Evolutionary conservation across 805 yeast species (phyloP), one percentile per base, ranked within the genome.

Genomic region (Jamesozyma piceae): DNA sequence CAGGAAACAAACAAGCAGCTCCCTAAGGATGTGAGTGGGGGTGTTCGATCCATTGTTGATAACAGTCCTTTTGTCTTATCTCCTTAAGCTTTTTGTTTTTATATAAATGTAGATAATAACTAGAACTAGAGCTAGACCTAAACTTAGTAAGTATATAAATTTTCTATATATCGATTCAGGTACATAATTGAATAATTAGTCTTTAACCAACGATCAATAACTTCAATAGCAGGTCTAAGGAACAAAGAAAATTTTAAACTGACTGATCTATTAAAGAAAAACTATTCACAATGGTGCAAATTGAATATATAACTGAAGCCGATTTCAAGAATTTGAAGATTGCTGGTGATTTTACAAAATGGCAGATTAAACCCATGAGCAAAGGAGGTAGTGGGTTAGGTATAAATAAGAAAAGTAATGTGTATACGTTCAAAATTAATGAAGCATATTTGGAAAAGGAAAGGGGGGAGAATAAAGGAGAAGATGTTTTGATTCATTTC

Each of bases 341-440:
- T 38, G 71, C 71, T 11, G 71, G 70, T 3, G 62, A 61, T 48
- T 66, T 67, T 45, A 63, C 58, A 35, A 37, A 50, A 10, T 67
- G 71, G 71, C 37, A 47, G 4, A 51, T 57, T 3, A 43, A 52
- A 15, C 49, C 52, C 10, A 48, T 49, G 49, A 53, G 52, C 2
- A 37, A 26, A 11, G 2, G 13, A 5, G n/a, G 14, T 9, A 17
- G 19, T 4, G 5, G 17, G 8, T 10, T 4, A 22, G 29, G 5
- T 3, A 15, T 26, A 9, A 17, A 11, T 13, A 17, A 30, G 20
- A 35, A 15, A 3, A 11, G 19, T 29, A 24, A 6, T 4, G 15
- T 19, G 21, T 14, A 43, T 49, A 20, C 52, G 51, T 13, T 37
- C 48, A 41, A 52, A 42, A 46, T 45, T 38, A 21, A 36, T 11